A percentile compares a stretch with the other conserved stretches of the same genome.
These are phyloP conservation scores for Hericium erinaceus DNA, from an alignment of 768 basidiomycete species.

Conservation along the genomic window DNA sequence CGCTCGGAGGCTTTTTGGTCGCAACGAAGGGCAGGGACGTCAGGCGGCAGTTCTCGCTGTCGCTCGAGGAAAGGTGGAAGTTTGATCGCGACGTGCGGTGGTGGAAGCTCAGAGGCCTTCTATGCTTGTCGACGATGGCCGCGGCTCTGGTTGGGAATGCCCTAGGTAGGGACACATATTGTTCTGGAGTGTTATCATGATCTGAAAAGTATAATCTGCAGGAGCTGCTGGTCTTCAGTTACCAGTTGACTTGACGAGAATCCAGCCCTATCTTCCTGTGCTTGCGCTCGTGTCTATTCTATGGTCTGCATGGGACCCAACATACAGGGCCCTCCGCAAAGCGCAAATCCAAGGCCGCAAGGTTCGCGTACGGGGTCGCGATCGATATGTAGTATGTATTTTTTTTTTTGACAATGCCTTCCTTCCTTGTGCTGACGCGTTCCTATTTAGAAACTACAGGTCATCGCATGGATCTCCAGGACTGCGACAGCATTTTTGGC, in stretches of 20 bases:
- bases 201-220: background rate
- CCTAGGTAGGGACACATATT: conserved; percentile 30
- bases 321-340: conserved; percentile 50
- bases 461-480: conserved; percentile 48
- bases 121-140: conserved; percentile 50
- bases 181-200: background rate
- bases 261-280: conserved; percentile 33
- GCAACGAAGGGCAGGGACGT: conserved; percentile 57
- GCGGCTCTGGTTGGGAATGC: conserved; percentile 33
- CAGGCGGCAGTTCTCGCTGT: conserved; percentile 38
- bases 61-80: conserved; percentile 32
- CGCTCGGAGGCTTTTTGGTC: conserved; percentile 62
- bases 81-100: conserved; percentile 41
- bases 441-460: conserved; percentile 44
- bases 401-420: background rate
- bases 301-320: conserved; percentile 86
- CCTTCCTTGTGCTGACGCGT: background rate
- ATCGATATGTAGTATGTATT: conserved; percentile 47
- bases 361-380: conserved; percentile 57
- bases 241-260: background rate
- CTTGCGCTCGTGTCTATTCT: conserved; percentile 50
- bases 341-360: conserved; percentile 65
- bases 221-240: conserved; percentile 4
- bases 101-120: conserved; percentile 61
- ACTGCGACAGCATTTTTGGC: conserved; percentile 40